Evolutionary conservation across 495 filamentous ascomycete genomes (phyloP).

Genomic region (Apiosordaria backusii): DNA sequence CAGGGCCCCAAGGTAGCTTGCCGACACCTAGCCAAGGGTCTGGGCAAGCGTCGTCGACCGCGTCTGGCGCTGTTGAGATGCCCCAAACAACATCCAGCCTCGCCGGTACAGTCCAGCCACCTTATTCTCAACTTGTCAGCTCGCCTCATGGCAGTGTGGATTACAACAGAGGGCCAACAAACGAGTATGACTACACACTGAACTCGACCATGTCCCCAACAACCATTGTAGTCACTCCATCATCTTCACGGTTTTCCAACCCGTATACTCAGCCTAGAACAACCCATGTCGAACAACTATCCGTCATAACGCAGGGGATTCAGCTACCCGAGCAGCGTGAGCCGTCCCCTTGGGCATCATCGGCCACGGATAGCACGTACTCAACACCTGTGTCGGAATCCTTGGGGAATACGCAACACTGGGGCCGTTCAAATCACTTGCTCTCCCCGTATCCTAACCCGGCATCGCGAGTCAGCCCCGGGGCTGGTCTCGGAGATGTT

Average conservation of each 20-base stretch:
- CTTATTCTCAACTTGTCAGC: background rate
- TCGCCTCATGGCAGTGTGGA: background rate
- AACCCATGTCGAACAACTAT: conserved; percentile 12
- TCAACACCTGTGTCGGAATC: conserved; percentile 47
- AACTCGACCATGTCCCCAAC: conserved; percentile 6
- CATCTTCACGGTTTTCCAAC: conserved; percentile 1
- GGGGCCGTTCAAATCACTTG: conserved; percentile 11
- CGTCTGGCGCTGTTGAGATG: background rate
- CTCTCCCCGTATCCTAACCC: conserved; percentile 27
- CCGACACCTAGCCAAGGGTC: background rate
- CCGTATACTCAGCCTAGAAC: conserved; percentile 19
- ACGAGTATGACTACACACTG: background rate
- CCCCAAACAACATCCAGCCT: background rate
- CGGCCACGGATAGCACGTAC: conserved; percentile 47
- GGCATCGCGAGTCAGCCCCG: conserved; percentile 24
- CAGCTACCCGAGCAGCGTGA: conserved; percentile 29
- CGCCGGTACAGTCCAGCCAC: too few species aligned
- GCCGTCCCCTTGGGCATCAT: conserved; percentile 47
- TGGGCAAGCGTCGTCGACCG: background rate
- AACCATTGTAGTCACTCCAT: background rate
- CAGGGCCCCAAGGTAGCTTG: background rate
- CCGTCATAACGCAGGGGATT: conserved; percentile 22
- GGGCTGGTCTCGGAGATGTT: conserved; percentile 18
- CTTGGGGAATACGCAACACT: conserved; percentile 13
- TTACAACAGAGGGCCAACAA: background rate